A percentile compares a stretch with the other conserved stretches of the same genome.
These are phyloP conservation scores for Suillus spraguei DNA, from an alignment of 768 basidiomycete species.

Conservation along the genomic window DNA sequence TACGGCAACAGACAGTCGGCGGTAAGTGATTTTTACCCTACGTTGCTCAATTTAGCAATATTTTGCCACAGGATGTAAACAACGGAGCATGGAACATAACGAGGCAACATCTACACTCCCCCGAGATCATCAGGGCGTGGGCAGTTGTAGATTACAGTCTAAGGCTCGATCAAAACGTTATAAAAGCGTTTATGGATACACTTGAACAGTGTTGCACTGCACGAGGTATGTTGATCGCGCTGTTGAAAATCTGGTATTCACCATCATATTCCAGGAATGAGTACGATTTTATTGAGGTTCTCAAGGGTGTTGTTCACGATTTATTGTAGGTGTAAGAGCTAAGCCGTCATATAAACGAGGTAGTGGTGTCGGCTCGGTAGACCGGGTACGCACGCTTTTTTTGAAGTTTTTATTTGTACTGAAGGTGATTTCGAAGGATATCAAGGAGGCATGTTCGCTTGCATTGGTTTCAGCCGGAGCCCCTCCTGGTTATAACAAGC, in stretches of 20 bases:
- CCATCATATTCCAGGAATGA: conserved; percentile 23
- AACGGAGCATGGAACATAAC: conserved; percentile 43
- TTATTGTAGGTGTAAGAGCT: conserved; percentile 6
- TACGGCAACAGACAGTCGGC: conserved; percentile 23
- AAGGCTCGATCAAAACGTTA: conserved; percentile 11
- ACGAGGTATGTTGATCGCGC: conserved; percentile 27
- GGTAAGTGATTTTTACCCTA: not conserved
- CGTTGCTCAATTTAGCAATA: not conserved
- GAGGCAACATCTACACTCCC: conserved; percentile 28
- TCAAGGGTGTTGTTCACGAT: not conserved
- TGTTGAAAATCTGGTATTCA: not conserved
- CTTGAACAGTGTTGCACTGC: conserved; percentile 30
- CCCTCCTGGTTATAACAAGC: conserved; percentile 4
- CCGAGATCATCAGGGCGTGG: conserved; percentile 36
- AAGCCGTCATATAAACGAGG: conserved; percentile 11
- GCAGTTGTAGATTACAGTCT: conserved; percentile 37
- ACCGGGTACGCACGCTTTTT: not conserved
- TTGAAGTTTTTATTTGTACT: not conserved
- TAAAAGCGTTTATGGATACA: conserved; percentile 24
- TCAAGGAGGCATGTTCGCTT: conserved; percentile 16
- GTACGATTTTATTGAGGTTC: conserved; percentile 17
- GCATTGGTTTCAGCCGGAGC: not conserved
- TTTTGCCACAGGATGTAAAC: conserved; percentile 21
- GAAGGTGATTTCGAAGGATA: conserved; percentile 20
- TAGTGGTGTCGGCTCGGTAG: conserved; percentile 7